These are phyloP conservation scores for Aegle marmelos DNA, from an alignment of 345 rosid species.

Conservation along the genomic window DNA sequence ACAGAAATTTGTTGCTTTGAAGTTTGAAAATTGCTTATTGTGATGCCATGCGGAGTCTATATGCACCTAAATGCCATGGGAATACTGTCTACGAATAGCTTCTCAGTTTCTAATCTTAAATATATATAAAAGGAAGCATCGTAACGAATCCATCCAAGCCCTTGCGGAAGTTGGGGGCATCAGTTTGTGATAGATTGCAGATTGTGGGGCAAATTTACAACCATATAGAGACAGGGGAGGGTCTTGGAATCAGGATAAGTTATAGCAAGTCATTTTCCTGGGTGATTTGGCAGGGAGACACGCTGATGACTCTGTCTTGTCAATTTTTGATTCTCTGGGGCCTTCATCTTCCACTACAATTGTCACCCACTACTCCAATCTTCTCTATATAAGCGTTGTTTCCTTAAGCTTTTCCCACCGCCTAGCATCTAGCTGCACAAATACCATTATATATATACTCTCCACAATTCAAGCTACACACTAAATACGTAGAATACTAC, in stretches of 20 bases:
- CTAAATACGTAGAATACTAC: neutral
- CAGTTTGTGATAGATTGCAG: constrained; percentile 1
- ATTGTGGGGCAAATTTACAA: constrained; percentile 23
- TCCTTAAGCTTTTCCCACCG: neutral
- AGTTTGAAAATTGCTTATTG: neutral
- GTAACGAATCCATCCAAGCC: neutral
- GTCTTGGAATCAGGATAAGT: constrained; percentile 21
- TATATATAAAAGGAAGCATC: neutral
- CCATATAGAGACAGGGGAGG: constrained; percentile 16
- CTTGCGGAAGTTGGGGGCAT: constrained; percentile 20
- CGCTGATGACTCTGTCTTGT: constrained; percentile 37
- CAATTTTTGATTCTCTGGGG: constrained; percentile 25
- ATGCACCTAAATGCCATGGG: no score
- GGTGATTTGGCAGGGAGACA: constrained; percentile 37
- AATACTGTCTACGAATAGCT: neutral
- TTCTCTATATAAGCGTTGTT: neutral
- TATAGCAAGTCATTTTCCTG: constrained; percentile 27
- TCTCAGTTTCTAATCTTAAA: neutral
- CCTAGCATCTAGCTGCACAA: neutral
- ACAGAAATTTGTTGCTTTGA: neutral
- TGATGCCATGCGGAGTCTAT: no score
- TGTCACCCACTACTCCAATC: constrained; percentile 1
- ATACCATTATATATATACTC: neutral
- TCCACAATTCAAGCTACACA: neutral
- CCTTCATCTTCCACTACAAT: constrained; percentile 14